Conservation (phyloP, 2,329 filamentous ascomycete genomes). For the Tolypocladium album region DNA sequence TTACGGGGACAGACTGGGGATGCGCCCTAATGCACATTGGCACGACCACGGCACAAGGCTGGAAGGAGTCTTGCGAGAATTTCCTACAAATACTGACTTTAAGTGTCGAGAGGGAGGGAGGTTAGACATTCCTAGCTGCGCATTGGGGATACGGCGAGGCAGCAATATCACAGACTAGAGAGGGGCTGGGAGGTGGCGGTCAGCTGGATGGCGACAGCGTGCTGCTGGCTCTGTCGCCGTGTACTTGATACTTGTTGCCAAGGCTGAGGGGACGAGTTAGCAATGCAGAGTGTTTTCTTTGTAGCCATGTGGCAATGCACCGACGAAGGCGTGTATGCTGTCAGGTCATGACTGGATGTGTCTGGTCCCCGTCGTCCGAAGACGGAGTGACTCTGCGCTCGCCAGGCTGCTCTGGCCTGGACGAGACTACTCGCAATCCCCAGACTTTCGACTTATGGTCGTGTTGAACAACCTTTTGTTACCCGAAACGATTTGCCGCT, state of each 20-base stretch:
- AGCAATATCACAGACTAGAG: neutral
- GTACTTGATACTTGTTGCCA: constrained; percentile 14
- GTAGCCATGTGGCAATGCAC: neutral
- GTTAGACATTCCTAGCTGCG: neutral
- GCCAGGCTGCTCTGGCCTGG: neutral
- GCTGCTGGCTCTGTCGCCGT: constrained; percentile 8
- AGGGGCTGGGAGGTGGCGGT: neutral
- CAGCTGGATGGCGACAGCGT: neutral
- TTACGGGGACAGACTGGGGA: neutral
- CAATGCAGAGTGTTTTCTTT: constrained; percentile 5
- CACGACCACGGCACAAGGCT: neutral
- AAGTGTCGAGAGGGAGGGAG: neutral
- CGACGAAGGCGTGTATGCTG: neutral
- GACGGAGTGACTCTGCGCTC: neutral
- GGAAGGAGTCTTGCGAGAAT: neutral
- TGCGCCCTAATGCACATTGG: neutral
- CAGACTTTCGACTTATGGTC: no score
- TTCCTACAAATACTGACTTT: neutral
- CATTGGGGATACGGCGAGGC: neutral
- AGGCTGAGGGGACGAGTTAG: constrained; percentile 4
- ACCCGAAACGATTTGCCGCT: no score
- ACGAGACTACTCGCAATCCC: no score
- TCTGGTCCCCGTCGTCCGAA: neutral
- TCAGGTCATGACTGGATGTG: neutral
- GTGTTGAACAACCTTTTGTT: no score